A percentile compares a stretch with the other conserved stretches of the same genome.
Conservation (phyloP, 495 filamentous ascomycete species). For the Aspergillus olivimuriae region DNA sequence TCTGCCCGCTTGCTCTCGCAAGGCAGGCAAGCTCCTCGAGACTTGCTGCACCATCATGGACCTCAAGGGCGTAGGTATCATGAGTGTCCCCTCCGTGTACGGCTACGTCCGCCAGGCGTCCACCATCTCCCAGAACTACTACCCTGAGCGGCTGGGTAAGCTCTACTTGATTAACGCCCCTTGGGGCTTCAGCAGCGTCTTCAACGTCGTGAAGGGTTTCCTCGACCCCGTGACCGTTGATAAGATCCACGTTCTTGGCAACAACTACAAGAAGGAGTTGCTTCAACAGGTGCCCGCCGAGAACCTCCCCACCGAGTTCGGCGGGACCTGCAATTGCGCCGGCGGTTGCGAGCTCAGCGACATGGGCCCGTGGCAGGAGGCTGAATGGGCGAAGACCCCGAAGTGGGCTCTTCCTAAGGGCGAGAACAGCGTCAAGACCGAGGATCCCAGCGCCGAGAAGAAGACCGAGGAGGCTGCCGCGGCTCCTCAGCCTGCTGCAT, state of each 20-base stretch:
- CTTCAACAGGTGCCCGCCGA: constrained; percentile 79
- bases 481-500: constrained; percentile 25
- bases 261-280: constrained; percentile 74
- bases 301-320: constrained; percentile 84
- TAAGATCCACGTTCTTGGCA: constrained; percentile 90
- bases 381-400: constrained; percentile 61
- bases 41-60: constrained; percentile 98
- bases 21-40: constrained; percentile 81
- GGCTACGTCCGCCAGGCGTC: constrained; percentile 75
- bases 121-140: constrained; percentile 93
- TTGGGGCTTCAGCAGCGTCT: constrained; percentile 83
- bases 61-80: constrained; percentile 84
- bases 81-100: constrained; percentile 75
- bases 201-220: constrained; percentile 80
- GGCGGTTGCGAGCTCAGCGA: constrained; percentile 88
- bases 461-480: constrained; percentile 27
- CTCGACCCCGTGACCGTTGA: constrained; percentile 92
- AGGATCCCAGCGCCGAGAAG: constrained; percentile 15
- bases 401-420: constrained; percentile 56
- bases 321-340: constrained; percentile 73
- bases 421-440: constrained; percentile 16
- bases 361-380: constrained; percentile 84
- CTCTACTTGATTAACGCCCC: constrained; percentile 97
- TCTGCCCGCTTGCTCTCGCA: constrained; percentile 91
- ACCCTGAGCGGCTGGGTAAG: constrained; percentile 85